Conservation (phyloP, 805 yeast genomes). For the Candida maltosa region DNA sequence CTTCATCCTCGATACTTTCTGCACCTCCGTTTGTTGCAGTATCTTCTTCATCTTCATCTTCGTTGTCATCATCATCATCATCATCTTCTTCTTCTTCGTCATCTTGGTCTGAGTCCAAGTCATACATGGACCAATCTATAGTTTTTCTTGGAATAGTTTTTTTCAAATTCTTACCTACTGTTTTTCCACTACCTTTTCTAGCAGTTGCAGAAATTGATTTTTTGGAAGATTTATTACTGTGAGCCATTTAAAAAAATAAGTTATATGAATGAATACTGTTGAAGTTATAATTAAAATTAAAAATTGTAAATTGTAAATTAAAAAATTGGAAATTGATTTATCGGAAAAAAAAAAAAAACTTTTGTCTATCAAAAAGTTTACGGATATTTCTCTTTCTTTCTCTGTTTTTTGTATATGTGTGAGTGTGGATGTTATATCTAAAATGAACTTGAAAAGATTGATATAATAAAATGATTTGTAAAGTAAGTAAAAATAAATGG, state of each 20-base stretch:
- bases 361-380: too few species aligned
- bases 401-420: neutral
- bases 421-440: neutral
- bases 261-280: too few species aligned
- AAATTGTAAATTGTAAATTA: neutral
- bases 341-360: too few species aligned
- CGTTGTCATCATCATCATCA: constrained; percentile 13
- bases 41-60: too few species aligned
- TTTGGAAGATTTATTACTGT: neutral
- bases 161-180: constrained; percentile 8
- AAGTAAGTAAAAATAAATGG: constrained; percentile 4
- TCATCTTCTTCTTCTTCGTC: constrained; percentile 13
- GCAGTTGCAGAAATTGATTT: neutral
- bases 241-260: neutral
- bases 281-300: too few species aligned
- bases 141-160: constrained; percentile 23
- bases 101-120: constrained; percentile 9
- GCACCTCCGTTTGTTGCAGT: too few species aligned
- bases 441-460: neutral
- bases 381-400: neutral
- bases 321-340: too few species aligned
- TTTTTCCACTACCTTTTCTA: constrained; percentile 10
- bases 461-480: constrained; percentile 4
- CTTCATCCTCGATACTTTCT: constrained; percentile 6
- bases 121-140: constrained; percentile 13